Conservation (phyloP, 306 rosid species). For the Oxytropis ochrocephala region DNA sequence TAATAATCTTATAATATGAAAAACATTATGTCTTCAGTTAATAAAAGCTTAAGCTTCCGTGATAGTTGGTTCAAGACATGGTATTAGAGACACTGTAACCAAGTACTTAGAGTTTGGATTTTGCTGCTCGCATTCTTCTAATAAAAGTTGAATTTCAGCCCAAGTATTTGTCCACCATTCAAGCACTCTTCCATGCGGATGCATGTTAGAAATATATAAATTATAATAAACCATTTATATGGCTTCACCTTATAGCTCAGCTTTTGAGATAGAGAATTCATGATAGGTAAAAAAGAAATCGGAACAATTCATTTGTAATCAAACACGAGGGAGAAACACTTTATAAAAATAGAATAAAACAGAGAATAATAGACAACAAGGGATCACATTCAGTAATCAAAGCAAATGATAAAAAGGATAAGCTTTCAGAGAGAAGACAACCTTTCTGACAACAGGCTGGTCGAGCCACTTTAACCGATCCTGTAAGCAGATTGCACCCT, state of each 20-base stretch:
- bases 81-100: not conserved
- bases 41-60: not conserved
- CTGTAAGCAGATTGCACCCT: constrained; percentile 43
- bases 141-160: not conserved
- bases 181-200: not conserved
- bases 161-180: not conserved
- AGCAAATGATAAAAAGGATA: constrained; percentile 5
- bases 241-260: not conserved
- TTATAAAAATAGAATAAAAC: not conserved
- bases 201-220: not conserved
- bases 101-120: not conserved
- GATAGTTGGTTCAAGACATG: not conserved
- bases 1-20: not conserved
- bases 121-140: not conserved
- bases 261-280: not conserved
- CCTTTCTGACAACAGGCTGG: constrained; percentile 57
- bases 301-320: not conserved
- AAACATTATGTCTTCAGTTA: not conserved
- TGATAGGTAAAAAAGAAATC: not conserved
- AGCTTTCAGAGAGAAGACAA: constrained; percentile 14
- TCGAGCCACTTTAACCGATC: constrained; percentile 62
- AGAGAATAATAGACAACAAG: not conserved
- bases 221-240: not conserved
- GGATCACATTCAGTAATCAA: too few species aligned
- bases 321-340: not conserved